Conservation (phyloP, 495 filamentous ascomycete genomes). For the Bathelium albidoporum region DNA sequence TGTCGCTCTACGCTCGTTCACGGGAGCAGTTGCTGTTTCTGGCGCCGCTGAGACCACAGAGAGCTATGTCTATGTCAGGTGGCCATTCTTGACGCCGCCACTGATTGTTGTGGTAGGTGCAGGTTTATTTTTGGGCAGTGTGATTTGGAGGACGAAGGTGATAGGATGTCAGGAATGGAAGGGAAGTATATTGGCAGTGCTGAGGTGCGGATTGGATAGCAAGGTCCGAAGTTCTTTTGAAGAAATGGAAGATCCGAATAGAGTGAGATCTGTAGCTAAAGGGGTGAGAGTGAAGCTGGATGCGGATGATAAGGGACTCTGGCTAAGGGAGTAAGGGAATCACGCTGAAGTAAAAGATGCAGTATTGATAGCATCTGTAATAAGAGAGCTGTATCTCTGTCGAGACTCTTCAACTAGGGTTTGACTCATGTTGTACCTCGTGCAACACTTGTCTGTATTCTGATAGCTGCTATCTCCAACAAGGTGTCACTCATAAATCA, state of each 20-base stretch:
- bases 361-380: too few species aligned
- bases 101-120: slow-evolving; percentile 10
- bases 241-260: background rate
- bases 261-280: background rate
- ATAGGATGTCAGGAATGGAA: background rate
- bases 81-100: slow-evolving; percentile 16
- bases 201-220: background rate
- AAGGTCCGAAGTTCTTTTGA: background rate
- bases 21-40: slow-evolving; percentile 4
- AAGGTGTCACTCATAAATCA: too few species aligned
- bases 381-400: too few species aligned
- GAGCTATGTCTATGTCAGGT: slow-evolving; percentile 17
- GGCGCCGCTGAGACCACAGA: slow-evolving; percentile 10
- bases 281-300: background rate
- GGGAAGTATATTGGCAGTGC: background rate
- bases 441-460: too few species aligned
- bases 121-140: background rate
- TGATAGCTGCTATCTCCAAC: too few species aligned
- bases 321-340: slow-evolving; percentile 1
- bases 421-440: too few species aligned
- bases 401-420: too few species aligned
- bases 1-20: slow-evolving; percentile 15
- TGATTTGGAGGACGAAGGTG: slow-evolving; percentile 1
- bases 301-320: background rate
- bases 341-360: too few species aligned